These are phyloP conservation scores for Fusarium musae DNA, from an alignment of 2,329 filamentous ascomycete species.

Conservation along the genomic window DNA sequence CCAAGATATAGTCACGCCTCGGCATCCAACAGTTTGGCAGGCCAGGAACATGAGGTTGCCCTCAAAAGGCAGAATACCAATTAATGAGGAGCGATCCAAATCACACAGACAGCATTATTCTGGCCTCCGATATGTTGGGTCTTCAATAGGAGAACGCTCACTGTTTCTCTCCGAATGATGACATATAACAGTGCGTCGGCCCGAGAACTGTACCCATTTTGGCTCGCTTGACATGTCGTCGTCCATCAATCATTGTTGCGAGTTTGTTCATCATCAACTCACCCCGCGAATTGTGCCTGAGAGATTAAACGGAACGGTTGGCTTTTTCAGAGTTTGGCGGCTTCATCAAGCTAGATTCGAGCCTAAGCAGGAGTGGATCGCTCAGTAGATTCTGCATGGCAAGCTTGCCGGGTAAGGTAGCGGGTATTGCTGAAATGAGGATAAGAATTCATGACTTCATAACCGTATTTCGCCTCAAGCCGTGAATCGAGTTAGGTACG, in stretches of 20 bases:
- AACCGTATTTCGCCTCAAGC: slow-evolving; percentile 1
- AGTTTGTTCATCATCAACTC: neutral
- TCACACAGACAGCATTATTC: neutral
- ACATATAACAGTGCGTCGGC: neutral
- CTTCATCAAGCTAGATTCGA: slow-evolving; percentile 7
- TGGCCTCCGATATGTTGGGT: neutral
- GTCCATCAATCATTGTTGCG: neutral
- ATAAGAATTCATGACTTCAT: neutral
- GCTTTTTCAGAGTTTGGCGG: slow-evolving; percentile 19
- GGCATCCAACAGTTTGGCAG: neutral
- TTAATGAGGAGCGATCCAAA: neutral
- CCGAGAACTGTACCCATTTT: neutral
- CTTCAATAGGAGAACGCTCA: neutral
- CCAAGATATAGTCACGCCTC: neutral
- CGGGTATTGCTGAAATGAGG: neutral
- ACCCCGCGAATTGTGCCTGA: slow-evolving; percentile 23
- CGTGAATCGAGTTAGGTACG: slow-evolving; percentile 10
- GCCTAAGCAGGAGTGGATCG: neutral
- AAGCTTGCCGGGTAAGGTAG: neutral
- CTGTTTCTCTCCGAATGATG: neutral
- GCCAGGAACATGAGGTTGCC: neutral
- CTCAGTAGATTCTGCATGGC: neutral
- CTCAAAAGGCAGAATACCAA: neutral
- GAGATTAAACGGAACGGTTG: slow-evolving; percentile 34
- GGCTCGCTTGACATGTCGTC: neutral